Conservation (phyloP, 176 grass and related monocot genomes). For the Tillandsia fasciculata region DNA sequence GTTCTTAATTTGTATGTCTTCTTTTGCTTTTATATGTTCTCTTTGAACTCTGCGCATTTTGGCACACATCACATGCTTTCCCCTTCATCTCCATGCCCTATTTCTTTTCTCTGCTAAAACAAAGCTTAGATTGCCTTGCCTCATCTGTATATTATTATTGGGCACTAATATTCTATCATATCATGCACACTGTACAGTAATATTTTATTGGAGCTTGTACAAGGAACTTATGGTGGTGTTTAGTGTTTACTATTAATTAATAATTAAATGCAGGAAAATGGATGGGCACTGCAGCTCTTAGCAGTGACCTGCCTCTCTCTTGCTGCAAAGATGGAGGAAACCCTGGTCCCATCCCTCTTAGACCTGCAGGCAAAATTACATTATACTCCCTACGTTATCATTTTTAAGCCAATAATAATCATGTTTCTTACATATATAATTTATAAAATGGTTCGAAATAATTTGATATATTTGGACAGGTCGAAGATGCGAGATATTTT, state of each 20-base stretch:
- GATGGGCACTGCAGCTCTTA: conserved; percentile 94
- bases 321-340: conserved; percentile 96
- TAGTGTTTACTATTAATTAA: background rate
- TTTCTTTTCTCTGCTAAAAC: too few relatives aligned
- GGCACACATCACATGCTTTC: too few relatives aligned
- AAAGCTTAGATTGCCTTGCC: too few relatives aligned
- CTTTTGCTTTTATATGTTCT: too few relatives aligned
- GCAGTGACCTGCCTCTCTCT: conserved; percentile 90
- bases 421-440: background rate
- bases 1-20: too few relatives aligned
- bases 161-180: background rate
- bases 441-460: background rate
- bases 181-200: background rate
- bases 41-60: too few relatives aligned
- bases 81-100: too few relatives aligned
- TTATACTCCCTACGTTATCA: background rate
- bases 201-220: background rate
- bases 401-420: background rate
- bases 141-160: background rate
- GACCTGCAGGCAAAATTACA: conserved; percentile 68
- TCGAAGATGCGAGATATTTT: conserved; percentile 51
- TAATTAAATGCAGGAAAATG: conserved; percentile 49
- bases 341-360: conserved; percentile 62
- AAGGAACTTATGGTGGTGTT: background rate
- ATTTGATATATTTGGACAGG: conserved; percentile 33